phyloP scores from a whole-genome alignment of 2,329 filamentous ascomycete species.

The Stachybotrys echinatus region DNA sequence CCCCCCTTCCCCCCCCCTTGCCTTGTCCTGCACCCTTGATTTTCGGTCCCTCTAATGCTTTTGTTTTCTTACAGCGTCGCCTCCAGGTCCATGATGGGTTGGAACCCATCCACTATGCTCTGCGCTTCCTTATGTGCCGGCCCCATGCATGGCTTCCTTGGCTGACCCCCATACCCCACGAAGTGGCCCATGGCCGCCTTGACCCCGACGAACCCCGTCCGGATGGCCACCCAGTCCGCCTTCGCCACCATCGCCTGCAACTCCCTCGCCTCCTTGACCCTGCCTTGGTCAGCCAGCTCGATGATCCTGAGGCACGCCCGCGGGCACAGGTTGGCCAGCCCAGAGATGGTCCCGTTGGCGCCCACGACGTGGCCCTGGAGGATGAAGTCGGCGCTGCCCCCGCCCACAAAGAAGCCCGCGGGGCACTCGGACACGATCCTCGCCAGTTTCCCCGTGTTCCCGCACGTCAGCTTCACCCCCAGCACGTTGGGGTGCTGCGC shows the following conservation, averaged over 20 bases:
- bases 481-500: constrained; percentile 52
- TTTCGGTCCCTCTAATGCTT: no score
- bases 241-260: constrained; percentile 37
- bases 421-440: constrained; percentile 38
- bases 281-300: constrained; percentile 24
- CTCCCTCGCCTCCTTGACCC: constrained; percentile 25
- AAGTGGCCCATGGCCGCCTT: constrained; percentile 39
- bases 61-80: constrained; percentile 10
- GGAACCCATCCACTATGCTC: constrained; percentile 29
- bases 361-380: constrained; percentile 32
- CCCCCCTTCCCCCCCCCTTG: no score
- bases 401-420: constrained; percentile 25
- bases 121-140: constrained; percentile 26
- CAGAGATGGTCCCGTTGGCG: constrained; percentile 34
- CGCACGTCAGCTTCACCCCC: constrained; percentile 61
- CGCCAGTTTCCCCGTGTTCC: constrained; percentile 59
- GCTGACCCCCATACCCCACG: constrained; percentile 31
- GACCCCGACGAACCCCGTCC: constrained; percentile 42
- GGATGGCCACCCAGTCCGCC: constrained; percentile 40
- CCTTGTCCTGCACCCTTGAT: no score
- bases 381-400: constrained; percentile 36
- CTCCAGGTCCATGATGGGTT: constrained; percentile 25
- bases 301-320: constrained; percentile 29
- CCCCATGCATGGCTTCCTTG: constrained; percentile 30
- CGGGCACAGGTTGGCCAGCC: constrained; percentile 32